A percentile compares a stretch with the other conserved stretches of the same genome.
These are phyloP conservation scores for Leccinellum luteum DNA, from an alignment of 768 basidiomycete genomes.

Conservation along the genomic window DNA sequence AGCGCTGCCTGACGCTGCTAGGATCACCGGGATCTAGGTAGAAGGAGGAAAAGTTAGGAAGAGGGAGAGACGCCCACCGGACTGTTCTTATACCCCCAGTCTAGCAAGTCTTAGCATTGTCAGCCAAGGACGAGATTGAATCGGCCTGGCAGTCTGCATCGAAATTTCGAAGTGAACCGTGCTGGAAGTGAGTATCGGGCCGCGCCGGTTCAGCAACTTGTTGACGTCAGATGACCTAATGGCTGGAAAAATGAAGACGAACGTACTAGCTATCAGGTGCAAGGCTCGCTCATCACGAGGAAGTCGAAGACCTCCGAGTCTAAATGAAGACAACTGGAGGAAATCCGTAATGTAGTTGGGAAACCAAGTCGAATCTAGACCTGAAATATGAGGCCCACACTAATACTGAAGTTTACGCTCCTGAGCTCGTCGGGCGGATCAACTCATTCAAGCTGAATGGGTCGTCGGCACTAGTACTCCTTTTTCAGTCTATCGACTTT, in stretches of 20 bases:
- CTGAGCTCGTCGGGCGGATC: not conserved
- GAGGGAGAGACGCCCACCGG: conserved; percentile 16
- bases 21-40: conserved; percentile 58
- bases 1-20: conserved; percentile 16
- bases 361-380: not conserved
- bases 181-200: not conserved
- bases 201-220: not conserved
- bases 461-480: too few relatives aligned
- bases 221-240: not conserved
- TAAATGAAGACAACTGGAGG: not conserved
- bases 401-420: not conserved
- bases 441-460: too few relatives aligned
- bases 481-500: not conserved
- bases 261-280: not conserved
- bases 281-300: not conserved
- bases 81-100: conserved; percentile 19
- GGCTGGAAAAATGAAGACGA: not conserved
- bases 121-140: conserved; percentile 17
- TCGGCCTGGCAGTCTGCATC: conserved; percentile 8
- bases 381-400: not conserved
- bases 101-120: conserved; percentile 16
- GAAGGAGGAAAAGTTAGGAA: conserved; percentile 37
- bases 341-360: not conserved
- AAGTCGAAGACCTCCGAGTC: not conserved
- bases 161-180: conserved; percentile 3